Conservation (phyloP, 2,329 filamentous ascomycete genomes). For the Colletotrichum sp. region DNA sequence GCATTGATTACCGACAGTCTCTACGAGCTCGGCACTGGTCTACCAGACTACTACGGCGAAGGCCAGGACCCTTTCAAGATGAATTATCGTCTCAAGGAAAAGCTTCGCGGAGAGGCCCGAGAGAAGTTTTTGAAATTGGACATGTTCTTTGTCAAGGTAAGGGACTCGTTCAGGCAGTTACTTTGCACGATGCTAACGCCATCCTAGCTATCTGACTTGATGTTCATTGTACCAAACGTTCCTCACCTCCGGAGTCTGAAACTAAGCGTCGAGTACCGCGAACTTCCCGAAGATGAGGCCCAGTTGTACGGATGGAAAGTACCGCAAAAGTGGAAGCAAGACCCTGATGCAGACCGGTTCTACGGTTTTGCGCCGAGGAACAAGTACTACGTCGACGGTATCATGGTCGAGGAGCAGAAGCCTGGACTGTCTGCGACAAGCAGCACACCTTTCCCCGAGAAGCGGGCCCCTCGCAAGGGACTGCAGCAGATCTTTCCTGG, state of each 20-base stretch:
- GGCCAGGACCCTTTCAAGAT: slow-evolving; percentile 48
- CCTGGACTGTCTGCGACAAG: slow-evolving; percentile 52
- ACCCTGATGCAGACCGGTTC: slow-evolving; percentile 58
- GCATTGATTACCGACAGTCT: slow-evolving; percentile 55
- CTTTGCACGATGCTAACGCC: slow-evolving; percentile 14
- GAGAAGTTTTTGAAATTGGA: slow-evolving; percentile 61
- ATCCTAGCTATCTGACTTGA: slow-evolving; percentile 63
- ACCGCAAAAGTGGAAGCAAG: slow-evolving; percentile 62
- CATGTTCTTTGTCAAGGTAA: slow-evolving; percentile 72
- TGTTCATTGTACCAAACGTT: slow-evolving; percentile 61
- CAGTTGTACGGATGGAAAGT: slow-evolving; percentile 45
- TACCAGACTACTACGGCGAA: slow-evolving; percentile 56
- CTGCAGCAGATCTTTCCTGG: slow-evolving; percentile 56
- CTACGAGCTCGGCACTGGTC: slow-evolving; percentile 57
- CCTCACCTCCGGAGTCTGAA: slow-evolving; percentile 62
- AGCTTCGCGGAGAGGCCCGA: slow-evolving; percentile 54
- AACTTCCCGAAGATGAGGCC: slow-evolving; percentile 58
- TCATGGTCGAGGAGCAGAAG: slow-evolving; percentile 55
- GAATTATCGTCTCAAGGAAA: slow-evolving; percentile 46
- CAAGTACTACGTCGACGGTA: slow-evolving; percentile 64
- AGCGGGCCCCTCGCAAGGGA: slow-evolving; percentile 59
- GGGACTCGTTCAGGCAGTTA: slow-evolving; percentile 15
- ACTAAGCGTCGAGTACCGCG: slow-evolving; percentile 63
- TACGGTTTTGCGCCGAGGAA: slow-evolving; percentile 60
- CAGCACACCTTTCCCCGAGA: slow-evolving; percentile 59